Evolutionary conservation across 1,139 yeast genomes (phyloP).

Genomic region (Maudiozyma humilis): DNA sequence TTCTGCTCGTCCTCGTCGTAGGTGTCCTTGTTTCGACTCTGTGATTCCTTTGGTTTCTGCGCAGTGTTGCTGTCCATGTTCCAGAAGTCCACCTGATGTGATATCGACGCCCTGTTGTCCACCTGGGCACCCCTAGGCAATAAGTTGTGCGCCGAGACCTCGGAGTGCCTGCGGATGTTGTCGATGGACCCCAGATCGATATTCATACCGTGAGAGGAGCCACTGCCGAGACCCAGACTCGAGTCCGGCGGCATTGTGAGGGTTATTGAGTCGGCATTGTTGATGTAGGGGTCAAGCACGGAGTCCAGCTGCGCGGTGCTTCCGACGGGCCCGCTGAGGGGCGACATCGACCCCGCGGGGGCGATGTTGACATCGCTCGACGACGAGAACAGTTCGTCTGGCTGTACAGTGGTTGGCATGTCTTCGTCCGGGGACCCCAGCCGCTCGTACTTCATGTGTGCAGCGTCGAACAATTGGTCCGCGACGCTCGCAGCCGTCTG

Average conservation of each 20-base stretch:
- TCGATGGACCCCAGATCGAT: constrained; percentile 1
- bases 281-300: constrained; percentile 16
- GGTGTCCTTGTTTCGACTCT: neutral
- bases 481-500: neutral
- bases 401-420: no score
- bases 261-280: constrained; percentile 7
- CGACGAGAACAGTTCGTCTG: neutral
- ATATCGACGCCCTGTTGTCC: constrained; percentile 24
- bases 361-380: neutral
- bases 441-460: constrained; percentile 3
- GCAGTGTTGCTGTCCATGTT: constrained; percentile 7
- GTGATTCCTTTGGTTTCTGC: no score
- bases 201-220: neutral
- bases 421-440: constrained; percentile 7
- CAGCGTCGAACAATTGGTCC: constrained; percentile 1
- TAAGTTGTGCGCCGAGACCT: constrained; percentile 16
- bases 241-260: neutral
- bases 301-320: constrained; percentile 11
- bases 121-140: constrained; percentile 3
- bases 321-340: neutral
- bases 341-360: neutral
- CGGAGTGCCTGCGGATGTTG: constrained; percentile 21
- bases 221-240: neutral
- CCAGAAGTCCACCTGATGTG: constrained; percentile 28
- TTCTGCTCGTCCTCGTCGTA: constrained; percentile 2